phyloP scores from a whole-genome alignment of 1,284 basidiomycete species.

The Abortiporus biennis region DNA sequence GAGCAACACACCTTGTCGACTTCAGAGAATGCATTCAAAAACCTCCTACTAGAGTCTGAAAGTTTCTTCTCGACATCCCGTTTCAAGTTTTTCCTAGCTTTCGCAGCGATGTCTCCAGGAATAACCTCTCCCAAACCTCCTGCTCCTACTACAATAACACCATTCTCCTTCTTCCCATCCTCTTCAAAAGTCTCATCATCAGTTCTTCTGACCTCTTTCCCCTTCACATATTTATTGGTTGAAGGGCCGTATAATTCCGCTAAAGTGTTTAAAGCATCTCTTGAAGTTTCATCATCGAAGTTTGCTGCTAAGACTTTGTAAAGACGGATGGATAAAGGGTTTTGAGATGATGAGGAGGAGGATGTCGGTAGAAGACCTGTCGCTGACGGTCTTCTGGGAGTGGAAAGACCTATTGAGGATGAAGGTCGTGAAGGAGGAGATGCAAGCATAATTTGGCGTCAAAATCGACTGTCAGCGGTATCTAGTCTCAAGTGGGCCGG shows the following conservation, averaged over 20 bases:
- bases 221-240: constrained; percentile 14
- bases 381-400: no score
- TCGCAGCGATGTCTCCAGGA: constrained; percentile 50
- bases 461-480: no score
- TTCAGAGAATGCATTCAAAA: constrained; percentile 78
- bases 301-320: constrained; percentile 85
- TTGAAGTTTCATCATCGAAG: constrained; percentile 76
- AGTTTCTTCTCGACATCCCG: constrained; percentile 81
- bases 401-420: no score
- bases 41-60: constrained; percentile 73
- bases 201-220: constrained; percentile 22
- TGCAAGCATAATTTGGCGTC: no score
- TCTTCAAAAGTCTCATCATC: constrained; percentile 18
- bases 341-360: constrained; percentile 25
- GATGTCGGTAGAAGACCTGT: constrained; percentile 13
- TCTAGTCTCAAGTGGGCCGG: no score
- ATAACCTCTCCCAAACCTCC: constrained; percentile 23
- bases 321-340: constrained; percentile 76
- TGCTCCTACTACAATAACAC: background rate
- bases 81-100: constrained; percentile 73
- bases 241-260: constrained; percentile 62
- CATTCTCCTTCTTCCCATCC: constrained; percentile 12
- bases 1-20: constrained; percentile 73
- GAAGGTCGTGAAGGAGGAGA: no score
- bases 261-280: constrained; percentile 78